Evolutionary conservation across 495 filamentous ascomycete species (phyloP), one percentile per base, ranked within the genome.

Genomic region (Chaetomium tenue): DNA sequence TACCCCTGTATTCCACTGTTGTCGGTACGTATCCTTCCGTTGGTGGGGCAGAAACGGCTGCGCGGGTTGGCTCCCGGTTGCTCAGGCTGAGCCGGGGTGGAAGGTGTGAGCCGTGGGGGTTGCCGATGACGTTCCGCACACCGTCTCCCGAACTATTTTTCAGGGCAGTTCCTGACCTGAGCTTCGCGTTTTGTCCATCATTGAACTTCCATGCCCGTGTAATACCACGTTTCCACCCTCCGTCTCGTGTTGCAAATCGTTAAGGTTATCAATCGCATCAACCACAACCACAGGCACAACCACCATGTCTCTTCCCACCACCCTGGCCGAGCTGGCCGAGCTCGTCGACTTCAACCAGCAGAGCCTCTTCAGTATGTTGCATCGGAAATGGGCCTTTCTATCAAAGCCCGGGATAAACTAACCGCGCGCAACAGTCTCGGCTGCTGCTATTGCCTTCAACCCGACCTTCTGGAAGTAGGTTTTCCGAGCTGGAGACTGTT

Each of bases 381-480:
- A 52, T 39, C 57, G 12, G 6, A 12, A 50, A 50, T n/a, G 23
- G 51, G 47, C 60, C 54, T 11, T 12, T 18, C 22, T 58, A 22
- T 46, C 48, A 48, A 50, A 51, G n/a, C 42, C 61, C 7, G 18
- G 53, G 30, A 51, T 28, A 28, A 18, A 51, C 69, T 68, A 48
- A 71, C 66, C n/a, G 40, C 39, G 8, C 39, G 11, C 23, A 52
- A 57, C 68, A 91, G 89, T 91, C 58, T 86, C 89, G 20, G 86
- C 81, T 58, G 79, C 75, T 56, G 77, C 86, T 47, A 91, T 91
- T 75, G 79, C 84, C 47, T 91, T 91, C 77, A 92, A 91, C 74
- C 89, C 89, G 22, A 84, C 86, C 20, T 91, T 90, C 73, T 91
- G 89, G 89, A 91, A 91, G 88, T 90, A 81, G 69, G 86, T 56